phyloP scores from a whole-genome alignment of 192 early-diverging fungal genomes.

The Linnemannia hyalina region DNA sequence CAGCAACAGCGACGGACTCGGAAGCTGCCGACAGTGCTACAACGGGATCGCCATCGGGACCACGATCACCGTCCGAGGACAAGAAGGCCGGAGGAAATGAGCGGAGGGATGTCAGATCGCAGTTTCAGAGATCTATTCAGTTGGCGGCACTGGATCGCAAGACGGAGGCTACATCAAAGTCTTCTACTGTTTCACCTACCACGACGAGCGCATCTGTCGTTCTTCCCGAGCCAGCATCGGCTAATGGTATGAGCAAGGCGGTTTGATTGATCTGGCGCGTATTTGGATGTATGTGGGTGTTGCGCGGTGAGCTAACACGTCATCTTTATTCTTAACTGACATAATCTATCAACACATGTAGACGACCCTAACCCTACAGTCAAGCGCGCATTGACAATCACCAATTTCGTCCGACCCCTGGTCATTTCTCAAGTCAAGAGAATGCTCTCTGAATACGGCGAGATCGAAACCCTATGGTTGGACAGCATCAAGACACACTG shows the following conservation, averaged over 20 bases:
- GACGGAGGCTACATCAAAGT: conserved; percentile 6
- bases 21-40: neutral
- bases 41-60: neutral
- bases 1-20: neutral
- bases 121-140: conserved; percentile 42
- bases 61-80: conserved; percentile 25
- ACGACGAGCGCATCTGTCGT: neutral
- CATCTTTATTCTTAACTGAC: neutral
- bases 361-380: neutral
- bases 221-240: neutral
- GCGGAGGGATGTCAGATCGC: conserved; percentile 34
- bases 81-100: neutral
- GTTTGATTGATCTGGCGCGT: neutral
- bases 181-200: neutral
- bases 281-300: neutral
- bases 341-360: neutral
- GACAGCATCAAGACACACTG: conserved; percentile 73
- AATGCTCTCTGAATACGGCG: conserved; percentile 64
- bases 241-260: neutral
- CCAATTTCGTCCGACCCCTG: conserved; percentile 72
- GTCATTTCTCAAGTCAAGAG: conserved; percentile 58
- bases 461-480: conserved; percentile 70
- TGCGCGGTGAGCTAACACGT: neutral
- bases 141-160: conserved; percentile 37
- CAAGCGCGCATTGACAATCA: conserved; percentile 60